Evolutionary conservation across 306 rosid species (phyloP), one percentile per base, ranked within the genome.

Genomic region (Cercis canadensis): DNA sequence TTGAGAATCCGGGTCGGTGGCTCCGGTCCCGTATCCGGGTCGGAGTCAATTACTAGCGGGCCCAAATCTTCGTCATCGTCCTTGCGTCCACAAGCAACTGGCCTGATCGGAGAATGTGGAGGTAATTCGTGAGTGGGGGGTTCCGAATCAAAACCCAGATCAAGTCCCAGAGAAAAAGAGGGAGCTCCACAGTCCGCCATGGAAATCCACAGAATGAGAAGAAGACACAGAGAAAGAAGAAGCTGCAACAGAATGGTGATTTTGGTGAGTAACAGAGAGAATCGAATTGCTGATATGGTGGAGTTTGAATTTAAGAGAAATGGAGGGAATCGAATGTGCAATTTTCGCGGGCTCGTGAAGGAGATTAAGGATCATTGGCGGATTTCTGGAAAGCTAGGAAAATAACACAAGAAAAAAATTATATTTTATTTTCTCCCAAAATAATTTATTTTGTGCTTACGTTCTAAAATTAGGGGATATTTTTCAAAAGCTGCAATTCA

Each of bases 101-200:
- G 58, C 41, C 45, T 31, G 64, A 59, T 6, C 6, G 76, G 67
- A 32, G 83, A 74, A 19, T 4, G 71, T 44, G 87, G 52, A 0
- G 60, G 3, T 13, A 32, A 40, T 11, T 67, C 46, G 3, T 41
- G 62, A 69, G 37, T 2, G 24, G 50, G 79, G 52, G 83, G 72
- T 73, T 84, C 78, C 33, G 75, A 74, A 58, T 87, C 91, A 61
- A 82, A 62, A 39, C 33, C 71, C 10, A 80, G 59, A 57, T 89
- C 96, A 70, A 90, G 62, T 6, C 97, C 96, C 11, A 92, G 87
- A 65, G 98, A 92, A 81, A 92, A 92, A 0, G 98, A 87, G 0
- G 98, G 98, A 62, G 80, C 63, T 36, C 83, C 93, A 8, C 32
- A 78, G 46, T 82, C 85, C 24, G 80, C 90, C 97, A 92, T 92